phyloP scores from a whole-genome alignment of 768 basidiomycete genomes.

The Xerocomus spinulosus region DNA sequence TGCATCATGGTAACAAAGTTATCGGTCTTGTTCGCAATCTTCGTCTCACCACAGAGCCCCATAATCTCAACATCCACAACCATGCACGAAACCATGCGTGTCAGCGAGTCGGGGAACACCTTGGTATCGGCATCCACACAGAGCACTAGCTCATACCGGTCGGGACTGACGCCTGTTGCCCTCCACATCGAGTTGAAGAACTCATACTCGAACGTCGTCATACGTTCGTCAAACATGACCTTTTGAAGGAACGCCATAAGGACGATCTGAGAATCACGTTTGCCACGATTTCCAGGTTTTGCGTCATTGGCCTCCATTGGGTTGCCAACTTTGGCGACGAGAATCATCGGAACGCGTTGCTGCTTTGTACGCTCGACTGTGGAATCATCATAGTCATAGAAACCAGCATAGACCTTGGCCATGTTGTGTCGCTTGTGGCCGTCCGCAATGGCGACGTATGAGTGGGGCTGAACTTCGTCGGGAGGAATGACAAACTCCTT shows the following conservation, averaged over 20 bases:
- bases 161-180: conserved; percentile 90
- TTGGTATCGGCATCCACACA: conserved; percentile 98
- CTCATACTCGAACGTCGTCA: conserved; percentile 99
- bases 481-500: conserved; percentile 81
- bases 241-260: conserved; percentile 98
- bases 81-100: conserved; percentile 95
- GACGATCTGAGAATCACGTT: conserved; percentile 97
- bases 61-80: conserved; percentile 96
- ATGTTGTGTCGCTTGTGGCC: conserved; percentile 99
- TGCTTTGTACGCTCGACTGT: conserved; percentile 91
- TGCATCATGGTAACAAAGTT: conserved; percentile 99
- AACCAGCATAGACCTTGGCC: conserved; percentile 98
- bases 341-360: conserved; percentile 91
- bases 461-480: conserved; percentile 86
- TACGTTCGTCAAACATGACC: conserved; percentile 99
- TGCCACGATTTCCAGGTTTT: conserved; percentile 97
- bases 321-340: conserved; percentile 96
- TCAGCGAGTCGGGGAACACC: conserved; percentile 97
- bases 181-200: conserved; percentile 99
- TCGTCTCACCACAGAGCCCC: conserved; percentile 99
- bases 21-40: conserved; percentile 98
- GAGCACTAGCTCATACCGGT: conserved; percentile 90
- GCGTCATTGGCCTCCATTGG: conserved; percentile 81
- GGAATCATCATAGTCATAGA: conserved; percentile 90
- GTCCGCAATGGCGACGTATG: conserved; percentile 97